Conservation (phyloP, 176 grass and related monocot species). For the Lolium multiflorum region DNA sequence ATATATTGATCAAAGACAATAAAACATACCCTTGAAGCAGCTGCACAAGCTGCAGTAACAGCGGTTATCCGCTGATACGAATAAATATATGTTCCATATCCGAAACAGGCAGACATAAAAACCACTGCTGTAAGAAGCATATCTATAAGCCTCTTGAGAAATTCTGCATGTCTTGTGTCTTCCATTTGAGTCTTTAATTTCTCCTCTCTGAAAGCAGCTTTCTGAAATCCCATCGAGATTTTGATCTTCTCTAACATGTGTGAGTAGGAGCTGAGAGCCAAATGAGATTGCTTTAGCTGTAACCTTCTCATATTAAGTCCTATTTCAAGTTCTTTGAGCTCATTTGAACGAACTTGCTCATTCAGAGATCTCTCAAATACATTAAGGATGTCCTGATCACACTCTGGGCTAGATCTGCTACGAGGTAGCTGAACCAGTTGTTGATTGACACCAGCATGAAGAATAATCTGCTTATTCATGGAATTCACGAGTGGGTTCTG, state of each 20-base stretch:
- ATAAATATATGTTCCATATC: conserved; percentile 80
- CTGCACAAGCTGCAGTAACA: conserved; percentile 66
- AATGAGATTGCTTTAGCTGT: conserved; percentile 67
- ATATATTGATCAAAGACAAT: background rate
- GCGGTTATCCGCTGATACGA: conserved; percentile 78
- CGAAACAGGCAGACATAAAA: conserved; percentile 77
- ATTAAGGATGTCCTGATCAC: conserved; percentile 59
- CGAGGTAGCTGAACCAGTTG: conserved; percentile 57
- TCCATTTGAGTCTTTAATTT: conserved; percentile 81
- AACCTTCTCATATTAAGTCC: conserved; percentile 70
- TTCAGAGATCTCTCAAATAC: conserved; percentile 80
- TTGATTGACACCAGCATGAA: conserved; percentile 48
- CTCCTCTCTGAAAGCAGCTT: conserved; percentile 81
- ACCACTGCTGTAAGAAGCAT: conserved; percentile 78
- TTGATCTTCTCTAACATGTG: conserved; percentile 74
- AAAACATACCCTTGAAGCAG: conserved; percentile 57
- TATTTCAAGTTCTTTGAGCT: conserved; percentile 90
- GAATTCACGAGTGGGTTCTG: conserved; percentile 20
- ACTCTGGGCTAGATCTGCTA: conserved; percentile 47
- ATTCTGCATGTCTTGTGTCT: conserved; percentile 63
- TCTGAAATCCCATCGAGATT: conserved; percentile 76
- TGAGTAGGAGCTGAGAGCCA: conserved; percentile 66
- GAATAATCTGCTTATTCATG: conserved; percentile 48
- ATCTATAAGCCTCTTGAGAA: conserved; percentile 78
- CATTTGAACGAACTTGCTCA: conserved; percentile 80